Evolutionary conservation across 1,139 yeast genomes (phyloP).

Genomic region (Kluyveromyces sp.): DNA sequence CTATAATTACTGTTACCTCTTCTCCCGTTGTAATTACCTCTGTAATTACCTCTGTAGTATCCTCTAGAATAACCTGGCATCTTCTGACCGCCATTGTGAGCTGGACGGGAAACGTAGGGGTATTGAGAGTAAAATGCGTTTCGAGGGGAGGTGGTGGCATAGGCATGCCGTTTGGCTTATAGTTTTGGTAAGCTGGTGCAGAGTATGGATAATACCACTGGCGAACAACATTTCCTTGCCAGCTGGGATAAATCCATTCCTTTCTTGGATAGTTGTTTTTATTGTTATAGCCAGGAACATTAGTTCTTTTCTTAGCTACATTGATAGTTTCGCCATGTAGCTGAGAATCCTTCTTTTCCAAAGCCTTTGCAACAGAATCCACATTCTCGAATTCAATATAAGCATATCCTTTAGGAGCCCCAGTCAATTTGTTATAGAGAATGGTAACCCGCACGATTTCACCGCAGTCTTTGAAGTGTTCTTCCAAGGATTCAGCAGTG

Average conservation of each 20-base stretch:
- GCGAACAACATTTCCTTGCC: conserved; percentile 46
- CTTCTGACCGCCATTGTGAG: neutral
- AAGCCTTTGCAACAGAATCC: conserved; percentile 44
- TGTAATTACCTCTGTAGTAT: conserved; percentile 9
- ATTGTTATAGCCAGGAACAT: conserved; percentile 48
- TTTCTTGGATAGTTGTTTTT: conserved; percentile 2
- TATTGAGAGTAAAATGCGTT: conserved; percentile 4
- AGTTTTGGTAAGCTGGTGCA: conserved; percentile 3
- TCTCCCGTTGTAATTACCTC: conserved; percentile 7
- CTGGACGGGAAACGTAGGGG: conserved; percentile 1
- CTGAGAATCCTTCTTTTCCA: conserved; percentile 42
- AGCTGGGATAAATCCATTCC: conserved; percentile 50
- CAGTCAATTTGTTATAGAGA: conserved; percentile 35
- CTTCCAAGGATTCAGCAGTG: conserved; percentile 75
- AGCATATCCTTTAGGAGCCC: conserved; percentile 63
- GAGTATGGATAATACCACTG: conserved; percentile 5
- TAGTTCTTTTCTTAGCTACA: conserved; percentile 61
- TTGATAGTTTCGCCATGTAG: conserved; percentile 50
- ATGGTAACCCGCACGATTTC: conserved; percentile 79
- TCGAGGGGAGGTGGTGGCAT: conserved; percentile 3
- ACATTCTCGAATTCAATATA: conserved; percentile 54
- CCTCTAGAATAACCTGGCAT: conserved; percentile 6
- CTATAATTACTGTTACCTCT: neutral
- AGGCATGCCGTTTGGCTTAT: conserved; percentile 4
- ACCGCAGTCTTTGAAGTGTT: conserved; percentile 69